Base-by-base conservation (phyloP, 768 basidiomycete species). In the Pleurotus platypus region DNA sequence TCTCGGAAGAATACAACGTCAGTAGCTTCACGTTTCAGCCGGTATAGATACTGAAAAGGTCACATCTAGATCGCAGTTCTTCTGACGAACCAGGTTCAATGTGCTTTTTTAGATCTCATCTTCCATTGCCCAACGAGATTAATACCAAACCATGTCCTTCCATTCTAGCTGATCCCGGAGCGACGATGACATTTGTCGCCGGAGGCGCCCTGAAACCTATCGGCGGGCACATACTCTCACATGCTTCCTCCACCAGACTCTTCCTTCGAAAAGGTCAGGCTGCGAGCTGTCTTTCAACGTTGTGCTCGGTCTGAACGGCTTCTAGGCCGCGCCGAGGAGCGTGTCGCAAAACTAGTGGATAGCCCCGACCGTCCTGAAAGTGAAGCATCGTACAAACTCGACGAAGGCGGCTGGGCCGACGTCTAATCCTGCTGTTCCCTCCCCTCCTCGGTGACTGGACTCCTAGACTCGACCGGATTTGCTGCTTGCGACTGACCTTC, bases 131-230 rank as follows among this genome's bases (percentile, higher is more conserved):
- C 9, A 22, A 20, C 26, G 22, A 53, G 50, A 26, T 24, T 5
- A 35, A 18, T 9, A 26, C 43, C 38, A 16, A 24, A 22, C 20
- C 20, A 18, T 9, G 9, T 11, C 30, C 30, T 35, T 35, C 30
- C 30, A 35, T 35, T 35, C 46, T 43, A 91, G 91, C 94, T 58
- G 95, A 98, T 68, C 95, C 95, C 18, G 95, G 95, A 49, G 94
- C 94, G 49, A 92, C 90, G 2, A 91, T 91, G 87, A 92, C 92
- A 49, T 98, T 98, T 65, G 94, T 95, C 42, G 94, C 93, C 22
- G 94, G 94, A 40, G 91, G 93, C 35, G 91, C 90, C 16, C 78
- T 94, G 39, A 96, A 96, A 71, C 92, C 93, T 15, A 90, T 95
- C 46, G 92, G 91, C 39, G 92, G 92, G 0, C 92, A 94, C 64